phyloP scores from a whole-genome alignment of 805 yeast genomes.

The Maudiozyma serrabonitensis region DNA sequence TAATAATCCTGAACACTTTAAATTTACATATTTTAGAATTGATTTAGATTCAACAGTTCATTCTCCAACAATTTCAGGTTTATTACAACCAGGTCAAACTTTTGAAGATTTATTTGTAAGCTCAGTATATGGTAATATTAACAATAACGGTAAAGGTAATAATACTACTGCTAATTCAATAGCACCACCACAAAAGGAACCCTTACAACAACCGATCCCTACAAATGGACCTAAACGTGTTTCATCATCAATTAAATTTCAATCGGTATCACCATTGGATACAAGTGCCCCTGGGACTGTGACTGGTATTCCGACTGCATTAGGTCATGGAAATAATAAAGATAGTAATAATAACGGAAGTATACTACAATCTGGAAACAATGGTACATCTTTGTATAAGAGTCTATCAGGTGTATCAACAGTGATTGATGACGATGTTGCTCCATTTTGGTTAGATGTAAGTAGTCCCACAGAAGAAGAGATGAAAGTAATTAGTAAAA shows the following conservation, averaged over 20 bases:
- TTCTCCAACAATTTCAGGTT: constrained; percentile 78
- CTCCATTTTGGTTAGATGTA: constrained; percentile 91
- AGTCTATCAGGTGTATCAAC: constrained; percentile 9
- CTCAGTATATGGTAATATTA: constrained; percentile 24
- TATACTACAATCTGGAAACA: background rate
- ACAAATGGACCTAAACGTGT: background rate
- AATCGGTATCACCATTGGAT: constrained; percentile 5
- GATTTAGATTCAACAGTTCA: constrained; percentile 84
- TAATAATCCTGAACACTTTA: constrained; percentile 44
- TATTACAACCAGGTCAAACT: constrained; percentile 51
- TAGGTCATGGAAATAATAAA: background rate
- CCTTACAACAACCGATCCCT: background rate
- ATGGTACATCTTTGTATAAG: constrained; percentile 5
- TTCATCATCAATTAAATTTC: constrained; percentile 2
- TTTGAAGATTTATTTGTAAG: constrained; percentile 57
- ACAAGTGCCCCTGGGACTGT: background rate
- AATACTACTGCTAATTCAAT: background rate
- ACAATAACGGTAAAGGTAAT: background rate
- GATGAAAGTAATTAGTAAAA: constrained; percentile 81
- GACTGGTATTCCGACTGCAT: background rate
- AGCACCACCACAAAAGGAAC: background rate
- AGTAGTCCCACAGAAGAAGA: constrained; percentile 93
- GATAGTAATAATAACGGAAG: background rate
- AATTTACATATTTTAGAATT: constrained; percentile 90
- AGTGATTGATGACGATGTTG: constrained; percentile 28